Conservation (phyloP, 208 protist species). For the Trypanosoma mega region DNA sequence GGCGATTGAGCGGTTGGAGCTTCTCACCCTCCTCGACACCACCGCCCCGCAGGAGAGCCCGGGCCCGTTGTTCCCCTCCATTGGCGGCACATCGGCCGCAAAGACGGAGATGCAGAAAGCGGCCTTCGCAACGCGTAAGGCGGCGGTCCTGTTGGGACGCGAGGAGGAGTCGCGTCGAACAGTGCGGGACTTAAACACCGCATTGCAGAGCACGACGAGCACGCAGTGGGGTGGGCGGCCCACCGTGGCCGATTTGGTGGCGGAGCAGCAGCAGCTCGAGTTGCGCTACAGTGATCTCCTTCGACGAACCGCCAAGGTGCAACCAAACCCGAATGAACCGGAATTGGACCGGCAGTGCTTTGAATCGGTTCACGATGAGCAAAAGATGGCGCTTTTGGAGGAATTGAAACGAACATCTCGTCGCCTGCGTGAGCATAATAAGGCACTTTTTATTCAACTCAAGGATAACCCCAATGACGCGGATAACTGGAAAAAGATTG, state of each 20-base stretch:
- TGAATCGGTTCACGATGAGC: conserved; percentile 27
- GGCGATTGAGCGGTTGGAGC: conserved; percentile 88
- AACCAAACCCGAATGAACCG: conserved; percentile 57
- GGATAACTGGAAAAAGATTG: conserved; percentile 91
- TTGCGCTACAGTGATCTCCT: conserved; percentile 82
- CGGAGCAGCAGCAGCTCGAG: conserved; percentile 77
- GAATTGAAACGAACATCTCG: conserved; percentile 66
- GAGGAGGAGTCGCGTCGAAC: conserved; percentile 24
- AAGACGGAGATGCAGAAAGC: background rate
- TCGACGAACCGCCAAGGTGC: conserved; percentile 38
- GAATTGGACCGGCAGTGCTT: conserved; percentile 51
- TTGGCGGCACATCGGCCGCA: background rate
- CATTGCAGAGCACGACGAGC: conserved; percentile 29
- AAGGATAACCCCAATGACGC: conserved; percentile 90
- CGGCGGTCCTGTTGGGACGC: conserved; percentile 21
- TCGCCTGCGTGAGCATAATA: conserved; percentile 78
- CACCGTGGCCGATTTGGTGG: conserved; percentile 77
- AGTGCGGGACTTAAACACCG: conserved; percentile 34
- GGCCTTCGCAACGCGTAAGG: conserved; percentile 15
- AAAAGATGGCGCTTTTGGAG: conserved; percentile 45
- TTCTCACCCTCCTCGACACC: conserved; percentile 75
- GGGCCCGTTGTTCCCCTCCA: conserved; percentile 1
- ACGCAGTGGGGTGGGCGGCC: conserved; percentile 44
- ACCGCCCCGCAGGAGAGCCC: conserved; percentile 27
- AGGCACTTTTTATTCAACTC: conserved; percentile 81